phyloP scores from a whole-genome alignment of 179 eudicot genomes.

The Spinacia oleracea region DNA sequence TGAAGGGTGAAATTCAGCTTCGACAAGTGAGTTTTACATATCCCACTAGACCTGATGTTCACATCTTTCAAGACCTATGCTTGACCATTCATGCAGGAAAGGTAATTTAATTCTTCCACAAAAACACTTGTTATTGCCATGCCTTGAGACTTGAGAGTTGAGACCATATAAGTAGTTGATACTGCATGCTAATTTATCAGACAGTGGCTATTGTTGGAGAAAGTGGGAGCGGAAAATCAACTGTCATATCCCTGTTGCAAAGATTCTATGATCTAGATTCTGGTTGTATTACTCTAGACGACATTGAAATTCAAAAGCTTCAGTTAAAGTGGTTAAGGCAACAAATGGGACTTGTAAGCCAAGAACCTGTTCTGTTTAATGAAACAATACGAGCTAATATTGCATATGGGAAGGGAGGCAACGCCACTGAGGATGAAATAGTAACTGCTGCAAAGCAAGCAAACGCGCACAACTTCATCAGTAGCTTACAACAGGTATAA shows the following conservation, averaged over 20 bases:
- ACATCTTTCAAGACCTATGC: constrained; percentile 27
- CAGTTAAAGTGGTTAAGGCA: constrained; percentile 31
- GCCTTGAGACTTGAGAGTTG: too few relatives aligned
- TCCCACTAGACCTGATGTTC: constrained; percentile 29
- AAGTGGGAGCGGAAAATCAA: constrained; percentile 34
- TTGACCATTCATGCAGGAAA: constrained; percentile 27
- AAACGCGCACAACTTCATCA: constrained; percentile 34
- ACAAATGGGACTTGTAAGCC: constrained; percentile 35
- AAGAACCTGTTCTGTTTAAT: constrained; percentile 37
- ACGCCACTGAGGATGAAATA: constrained; percentile 30
- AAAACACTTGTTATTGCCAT: background rate
- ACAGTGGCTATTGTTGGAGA: constrained; percentile 34
- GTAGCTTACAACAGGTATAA: constrained; percentile 27
- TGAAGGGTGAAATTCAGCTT: constrained; percentile 29
- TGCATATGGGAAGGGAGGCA: constrained; percentile 29
- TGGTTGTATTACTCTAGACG: constrained; percentile 29
- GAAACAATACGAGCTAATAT: constrained; percentile 36
- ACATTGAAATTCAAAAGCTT: constrained; percentile 24
- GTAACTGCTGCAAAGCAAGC: constrained; percentile 27
- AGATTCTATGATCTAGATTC: constrained; percentile 34
- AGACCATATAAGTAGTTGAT: background rate
- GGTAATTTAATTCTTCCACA: constrained; percentile 1
- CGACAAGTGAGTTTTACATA: constrained; percentile 30
- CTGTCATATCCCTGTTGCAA: constrained; percentile 28
- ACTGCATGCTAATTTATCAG: background rate